Evolutionary conservation across 331 rosid species (phyloP).

Genomic region (Erythrophleum ivorense): DNA sequence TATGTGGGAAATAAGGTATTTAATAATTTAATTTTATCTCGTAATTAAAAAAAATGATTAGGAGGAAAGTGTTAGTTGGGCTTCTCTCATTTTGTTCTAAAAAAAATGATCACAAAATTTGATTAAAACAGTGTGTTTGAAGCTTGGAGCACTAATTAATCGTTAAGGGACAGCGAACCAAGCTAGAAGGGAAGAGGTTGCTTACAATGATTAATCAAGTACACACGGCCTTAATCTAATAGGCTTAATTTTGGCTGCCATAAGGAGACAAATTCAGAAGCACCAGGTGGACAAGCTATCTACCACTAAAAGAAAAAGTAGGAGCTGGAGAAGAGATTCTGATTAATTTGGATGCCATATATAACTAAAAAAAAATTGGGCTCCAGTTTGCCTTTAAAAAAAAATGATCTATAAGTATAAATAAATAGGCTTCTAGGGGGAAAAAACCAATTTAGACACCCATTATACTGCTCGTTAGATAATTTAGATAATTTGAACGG

Average conservation of each 20-base stretch:
- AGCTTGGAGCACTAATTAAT: neutral
- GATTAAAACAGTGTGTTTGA: neutral
- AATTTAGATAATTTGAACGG: too few species aligned
- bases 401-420: too few species aligned
- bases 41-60: neutral
- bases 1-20: neutral
- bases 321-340: neutral
- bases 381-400: neutral
- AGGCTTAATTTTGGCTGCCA: neutral
- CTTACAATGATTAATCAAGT: slow-evolving; percentile 10
- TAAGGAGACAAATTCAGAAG: neutral
- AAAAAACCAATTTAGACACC: too few species aligned
- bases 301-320: neutral
- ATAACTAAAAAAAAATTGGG: neutral
- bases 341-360: neutral
- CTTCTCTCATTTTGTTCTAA: neutral
- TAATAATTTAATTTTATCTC: neutral
- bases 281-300: neutral
- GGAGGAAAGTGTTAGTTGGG: neutral
- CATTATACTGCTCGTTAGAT: too few species aligned
- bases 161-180: neutral
- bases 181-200: neutral
- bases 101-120: neutral
- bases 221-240: neutral
- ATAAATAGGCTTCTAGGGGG: too few species aligned